Conservation (phyloP, 805 yeast species). For the Starmerella ratchasimensis region DNA sequence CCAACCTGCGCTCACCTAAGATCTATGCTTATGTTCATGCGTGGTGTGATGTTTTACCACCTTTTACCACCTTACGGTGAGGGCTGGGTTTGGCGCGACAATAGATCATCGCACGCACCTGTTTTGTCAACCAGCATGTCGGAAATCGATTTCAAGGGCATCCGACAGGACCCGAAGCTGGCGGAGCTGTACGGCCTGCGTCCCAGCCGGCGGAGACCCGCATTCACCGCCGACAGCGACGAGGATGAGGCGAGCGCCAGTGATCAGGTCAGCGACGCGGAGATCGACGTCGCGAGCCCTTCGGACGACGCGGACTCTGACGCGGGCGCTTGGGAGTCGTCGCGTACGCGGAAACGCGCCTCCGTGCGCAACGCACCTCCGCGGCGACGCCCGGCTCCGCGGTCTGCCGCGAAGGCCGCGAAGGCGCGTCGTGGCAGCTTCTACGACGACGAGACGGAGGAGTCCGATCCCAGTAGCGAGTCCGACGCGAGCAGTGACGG, state of each 20-base stretch:
- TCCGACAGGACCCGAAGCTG: slow-evolving; percentile 17
- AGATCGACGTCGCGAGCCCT: slow-evolving; percentile 2
- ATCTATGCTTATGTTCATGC: too few species aligned
- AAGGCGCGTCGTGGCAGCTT: slow-evolving; percentile 13
- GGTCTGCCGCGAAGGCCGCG: not conserved
- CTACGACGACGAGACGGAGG: slow-evolving; percentile 20
- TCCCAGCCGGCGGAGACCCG: slow-evolving; percentile 26
- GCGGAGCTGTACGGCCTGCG: slow-evolving; percentile 33
- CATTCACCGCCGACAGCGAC: slow-evolving; percentile 16
- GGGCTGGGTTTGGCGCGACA: too few species aligned
- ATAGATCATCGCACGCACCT: too few species aligned
- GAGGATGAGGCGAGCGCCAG: slow-evolving; percentile 15
- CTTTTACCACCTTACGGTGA: too few species aligned
- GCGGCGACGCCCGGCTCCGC: slow-evolving; percentile 2
- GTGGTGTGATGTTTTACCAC: too few species aligned
- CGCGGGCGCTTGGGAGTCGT: slow-evolving; percentile 9
- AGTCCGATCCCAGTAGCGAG: slow-evolving; percentile 4
- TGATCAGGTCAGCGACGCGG: slow-evolving; percentile 12
- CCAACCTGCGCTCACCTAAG: too few species aligned
- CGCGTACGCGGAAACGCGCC: not conserved
- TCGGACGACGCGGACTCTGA: slow-evolving; percentile 11
- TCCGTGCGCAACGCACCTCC: not conserved
- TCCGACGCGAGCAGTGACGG: slow-evolving; percentile 3
- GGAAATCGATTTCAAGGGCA: slow-evolving; percentile 17
- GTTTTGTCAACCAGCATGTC: slow-evolving; percentile 16